Conservation (phyloP, 1,284 basidiomycete species). For the Hymenochaete sp. region DNA sequence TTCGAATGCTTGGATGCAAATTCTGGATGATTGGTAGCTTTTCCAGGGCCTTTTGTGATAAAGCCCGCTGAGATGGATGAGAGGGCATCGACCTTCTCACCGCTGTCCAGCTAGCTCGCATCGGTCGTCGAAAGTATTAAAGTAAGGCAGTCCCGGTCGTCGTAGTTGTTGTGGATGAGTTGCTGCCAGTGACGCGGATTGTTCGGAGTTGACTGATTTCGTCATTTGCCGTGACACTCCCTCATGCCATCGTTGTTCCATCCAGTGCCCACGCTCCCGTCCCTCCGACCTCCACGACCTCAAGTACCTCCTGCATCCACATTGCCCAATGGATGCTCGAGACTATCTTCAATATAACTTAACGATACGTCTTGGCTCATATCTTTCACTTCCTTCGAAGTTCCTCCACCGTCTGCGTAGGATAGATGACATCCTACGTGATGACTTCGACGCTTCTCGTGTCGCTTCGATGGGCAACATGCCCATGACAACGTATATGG, state of each 20-base stretch:
- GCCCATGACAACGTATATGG: conserved; percentile 11
- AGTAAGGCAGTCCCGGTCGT: background rate
- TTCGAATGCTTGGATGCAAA: conserved; percentile 9
- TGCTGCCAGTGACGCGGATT: background rate
- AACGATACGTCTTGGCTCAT: conserved; percentile 17
- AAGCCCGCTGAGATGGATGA: conserved; percentile 13
- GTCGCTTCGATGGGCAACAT: background rate
- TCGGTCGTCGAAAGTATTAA: background rate
- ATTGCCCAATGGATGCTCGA: conserved; percentile 10
- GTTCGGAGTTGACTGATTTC: background rate
- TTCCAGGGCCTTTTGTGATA: conserved; percentile 8
- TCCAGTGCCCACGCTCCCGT: background rate
- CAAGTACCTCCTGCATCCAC: background rate
- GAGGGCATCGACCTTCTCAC: conserved; percentile 8
- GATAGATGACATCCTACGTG: conserved; percentile 18
- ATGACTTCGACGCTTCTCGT: conserved; percentile 13
- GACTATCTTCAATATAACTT: conserved; percentile 16
- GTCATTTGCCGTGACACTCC: conserved; percentile 4
- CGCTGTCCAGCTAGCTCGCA: conserved; percentile 9
- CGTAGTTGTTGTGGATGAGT: too few relatives aligned
- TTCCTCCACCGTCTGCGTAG: conserved; percentile 19
- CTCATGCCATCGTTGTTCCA: conserved; percentile 5
- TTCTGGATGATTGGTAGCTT: conserved; percentile 10
- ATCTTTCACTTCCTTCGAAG: conserved; percentile 18
- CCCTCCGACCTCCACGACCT: background rate